Evolutionary conservation across 1,284 basidiomycete species (phyloP), one percentile per base, ranked within the genome.

Genomic region (Somion occarium): DNA sequence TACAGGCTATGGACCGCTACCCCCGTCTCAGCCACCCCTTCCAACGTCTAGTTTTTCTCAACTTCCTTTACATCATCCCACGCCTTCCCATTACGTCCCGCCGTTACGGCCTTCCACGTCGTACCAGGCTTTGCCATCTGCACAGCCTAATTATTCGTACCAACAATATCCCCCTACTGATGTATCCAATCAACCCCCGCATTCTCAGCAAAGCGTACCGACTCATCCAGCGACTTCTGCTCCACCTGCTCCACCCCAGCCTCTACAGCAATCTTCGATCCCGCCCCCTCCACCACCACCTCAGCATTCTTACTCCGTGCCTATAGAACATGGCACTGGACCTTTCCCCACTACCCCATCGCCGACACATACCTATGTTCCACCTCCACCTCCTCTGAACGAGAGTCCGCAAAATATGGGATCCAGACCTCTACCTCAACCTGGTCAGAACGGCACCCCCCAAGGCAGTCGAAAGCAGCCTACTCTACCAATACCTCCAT

Each of bases 361-460:
- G 15, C 57, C 62, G 2, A 60, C 72, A 15, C 72, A 69, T 51
- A 72, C 72, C 51, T 46, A 63, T 30, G 53, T 65, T 13, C 62
- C 68, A 3, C 61, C 65, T 1, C 64, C 66, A 5, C 59, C 65
- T 13, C 64, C 68, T 37, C 60, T 64, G 46, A 70, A 64, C 15
- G 69, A 62, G 44, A 68, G 58, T 48, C 69, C 63, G 24, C n/a
- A n/a, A n/a, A n/a, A n/a, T 44, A 56, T 61, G 2, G 69, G 72
- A 12, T 83, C 82, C 18, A 73, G 83, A 46, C 84, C 83, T 18
- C 65, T 86, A 11, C 83, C 84, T 23, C 73, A 69, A 50, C 63
- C 61, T 3, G 55, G 58, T 34, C 49, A 37, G 15, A 34, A 34
- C 7, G 30, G 30, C 30, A 1, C 38, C 38, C 23, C 41, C 9